phyloP scores from a whole-genome alignment of 129 eudicot species.

The Smallanthus sonchifolius region DNA sequence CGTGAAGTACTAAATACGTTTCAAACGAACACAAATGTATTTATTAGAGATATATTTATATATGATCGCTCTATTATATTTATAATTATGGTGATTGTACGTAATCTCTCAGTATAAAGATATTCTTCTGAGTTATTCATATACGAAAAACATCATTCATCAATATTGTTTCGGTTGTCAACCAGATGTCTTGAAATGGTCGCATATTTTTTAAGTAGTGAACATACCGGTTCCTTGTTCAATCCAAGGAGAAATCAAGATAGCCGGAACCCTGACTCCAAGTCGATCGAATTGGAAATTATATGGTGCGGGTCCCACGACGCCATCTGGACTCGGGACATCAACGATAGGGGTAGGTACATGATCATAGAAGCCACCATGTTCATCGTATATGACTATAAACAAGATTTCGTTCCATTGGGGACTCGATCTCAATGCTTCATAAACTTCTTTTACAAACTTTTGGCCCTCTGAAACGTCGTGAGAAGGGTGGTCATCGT shows the following conservation, averaged over 20 bases:
- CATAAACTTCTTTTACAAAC: constrained; percentile 74
- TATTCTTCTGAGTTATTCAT: no score
- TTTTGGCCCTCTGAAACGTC: constrained; percentile 81
- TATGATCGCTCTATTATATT: no score
- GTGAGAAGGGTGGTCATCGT: constrained; percentile 95
- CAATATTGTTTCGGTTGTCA: no score
- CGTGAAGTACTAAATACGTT: constrained; percentile 16
- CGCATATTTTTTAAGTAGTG: no score
- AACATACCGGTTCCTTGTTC: constrained; percentile 75
- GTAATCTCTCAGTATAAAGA: no score
- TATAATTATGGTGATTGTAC: no score
- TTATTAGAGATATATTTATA: no score
- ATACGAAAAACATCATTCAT: no score
- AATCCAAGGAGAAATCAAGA: constrained; percentile 83
- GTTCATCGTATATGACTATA: constrained; percentile 73
- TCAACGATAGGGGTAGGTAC: constrained; percentile 71
- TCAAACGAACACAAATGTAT: constrained; percentile 14
- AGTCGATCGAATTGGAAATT: constrained; percentile 70
- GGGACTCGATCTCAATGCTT: constrained; percentile 83
- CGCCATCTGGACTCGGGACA: constrained; percentile 74
- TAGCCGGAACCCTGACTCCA: constrained; percentile 85
- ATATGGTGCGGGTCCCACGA: constrained; percentile 65
- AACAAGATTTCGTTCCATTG: constrained; percentile 86
- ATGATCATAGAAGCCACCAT: constrained; percentile 95
- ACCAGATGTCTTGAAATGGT: no score